Conservation (phyloP, 139 green algal genomes). For the Chlamydomonas sp. region DNA sequence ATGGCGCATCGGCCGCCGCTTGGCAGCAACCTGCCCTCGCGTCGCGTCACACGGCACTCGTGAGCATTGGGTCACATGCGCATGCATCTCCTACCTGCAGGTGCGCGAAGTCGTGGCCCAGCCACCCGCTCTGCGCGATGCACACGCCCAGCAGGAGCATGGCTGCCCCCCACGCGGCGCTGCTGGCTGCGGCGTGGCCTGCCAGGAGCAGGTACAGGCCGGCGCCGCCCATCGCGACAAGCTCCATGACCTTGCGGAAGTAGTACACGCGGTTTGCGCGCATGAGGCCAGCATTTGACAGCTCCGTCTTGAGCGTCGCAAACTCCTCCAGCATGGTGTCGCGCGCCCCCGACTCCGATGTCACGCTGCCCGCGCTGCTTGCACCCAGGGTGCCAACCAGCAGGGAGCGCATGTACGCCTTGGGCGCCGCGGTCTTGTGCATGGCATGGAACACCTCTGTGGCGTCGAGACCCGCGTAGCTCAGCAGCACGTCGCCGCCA, state of each 20-base stretch:
- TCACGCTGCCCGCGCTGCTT: not conserved
- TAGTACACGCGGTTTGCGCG: conserved; percentile 48
- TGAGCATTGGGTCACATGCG: too few relatives aligned
- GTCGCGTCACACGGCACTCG: too few relatives aligned
- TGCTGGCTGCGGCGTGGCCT: not conserved
- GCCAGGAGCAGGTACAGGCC: conserved; percentile 21
- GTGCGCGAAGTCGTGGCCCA: too few relatives aligned
- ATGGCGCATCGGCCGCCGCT: too few relatives aligned
- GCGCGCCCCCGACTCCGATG: not conserved
- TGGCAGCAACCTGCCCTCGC: too few relatives aligned
- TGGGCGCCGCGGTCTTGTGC: conserved; percentile 38
- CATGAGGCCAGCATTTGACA: conserved; percentile 47
- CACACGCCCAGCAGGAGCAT: conserved; percentile 50
- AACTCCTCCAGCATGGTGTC: conserved; percentile 47
- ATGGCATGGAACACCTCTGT: conserved; percentile 60
- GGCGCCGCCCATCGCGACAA: conserved; percentile 21
- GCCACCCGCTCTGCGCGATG: conserved; percentile 65
- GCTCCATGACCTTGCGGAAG: conserved; percentile 36
- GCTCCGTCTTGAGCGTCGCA: conserved; percentile 33
- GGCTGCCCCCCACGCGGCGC: conserved; percentile 20
- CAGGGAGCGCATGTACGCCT: conserved; percentile 34
- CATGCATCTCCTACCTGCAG: too few relatives aligned
- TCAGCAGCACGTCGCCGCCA: conserved; percentile 50
- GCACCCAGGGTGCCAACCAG: conserved; percentile 36
- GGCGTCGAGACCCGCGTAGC: conserved; percentile 53